Evolutionary conservation across 192 early-diverging fungal species (phyloP).

Genomic region (Gryganskiella cystojenkinii): DNA sequence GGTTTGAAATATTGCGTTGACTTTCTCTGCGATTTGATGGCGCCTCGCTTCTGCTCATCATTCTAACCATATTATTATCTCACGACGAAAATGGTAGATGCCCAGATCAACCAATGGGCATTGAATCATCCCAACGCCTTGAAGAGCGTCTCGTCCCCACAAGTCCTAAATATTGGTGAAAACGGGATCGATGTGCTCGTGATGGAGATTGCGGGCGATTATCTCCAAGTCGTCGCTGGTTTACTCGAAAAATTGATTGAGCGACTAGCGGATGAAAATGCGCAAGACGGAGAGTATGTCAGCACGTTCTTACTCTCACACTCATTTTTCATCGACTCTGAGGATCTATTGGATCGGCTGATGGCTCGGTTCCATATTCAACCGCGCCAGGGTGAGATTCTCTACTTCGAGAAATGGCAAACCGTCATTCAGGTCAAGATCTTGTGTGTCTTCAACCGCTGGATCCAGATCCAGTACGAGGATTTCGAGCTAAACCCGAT

Average conservation of each 20-base stretch:
- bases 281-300: slow-evolving; percentile 75
- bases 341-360: slow-evolving; percentile 64
- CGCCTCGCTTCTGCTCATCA: no score
- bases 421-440: slow-evolving; percentile 65
- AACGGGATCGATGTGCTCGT: slow-evolving; percentile 67
- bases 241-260: slow-evolving; percentile 71
- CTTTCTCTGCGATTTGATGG: no score
- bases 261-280: slow-evolving; percentile 69
- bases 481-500: slow-evolving; percentile 61
- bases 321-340: slow-evolving; percentile 67
- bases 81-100: no score
- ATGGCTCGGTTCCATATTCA: slow-evolving; percentile 69
- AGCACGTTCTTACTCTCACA: slow-evolving; percentile 70
- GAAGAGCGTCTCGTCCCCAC: slow-evolving; percentile 28
- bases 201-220: slow-evolving; percentile 64
- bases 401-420: slow-evolving; percentile 61
- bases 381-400: slow-evolving; percentile 48
- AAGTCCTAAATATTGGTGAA: slow-evolving; percentile 60
- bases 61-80: not conserved
- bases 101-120: slow-evolving; percentile 37
- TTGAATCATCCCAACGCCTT: slow-evolving; percentile 34
- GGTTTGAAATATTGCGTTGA: not conserved
- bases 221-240: slow-evolving; percentile 69
- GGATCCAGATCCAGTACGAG: slow-evolving; percentile 70
- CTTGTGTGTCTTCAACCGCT: slow-evolving; percentile 67